A percentile compares a stretch with the other conserved stretches of the same genome.
These are phyloP conservation scores for Cystoderma amianthinum DNA, from an alignment of 768 basidiomycete species.

Conservation along the genomic window DNA sequence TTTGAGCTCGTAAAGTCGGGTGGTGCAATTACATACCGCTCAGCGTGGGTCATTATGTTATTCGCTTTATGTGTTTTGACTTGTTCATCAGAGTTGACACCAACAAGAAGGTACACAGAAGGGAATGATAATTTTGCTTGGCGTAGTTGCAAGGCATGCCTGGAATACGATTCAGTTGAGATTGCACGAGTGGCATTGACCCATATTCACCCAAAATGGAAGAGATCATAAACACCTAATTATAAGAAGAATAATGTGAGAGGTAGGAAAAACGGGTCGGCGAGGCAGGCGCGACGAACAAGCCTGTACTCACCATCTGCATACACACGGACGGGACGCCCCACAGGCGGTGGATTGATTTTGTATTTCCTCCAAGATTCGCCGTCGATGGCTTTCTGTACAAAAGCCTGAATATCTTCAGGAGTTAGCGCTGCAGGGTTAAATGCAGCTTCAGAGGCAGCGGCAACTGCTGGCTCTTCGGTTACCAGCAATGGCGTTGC, in stretches of 20 bases:
- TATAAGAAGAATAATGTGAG: background rate
- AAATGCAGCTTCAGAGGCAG: conserved; percentile 32
- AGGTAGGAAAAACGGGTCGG: conserved; percentile 13
- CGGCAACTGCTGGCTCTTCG: conserved; percentile 35
- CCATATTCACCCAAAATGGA: conserved; percentile 86
- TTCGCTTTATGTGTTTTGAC: conserved; percentile 74
- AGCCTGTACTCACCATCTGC: conserved; percentile 69
- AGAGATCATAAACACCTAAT: conserved; percentile 92
- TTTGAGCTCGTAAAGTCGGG: conserved; percentile 3
- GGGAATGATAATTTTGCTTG: conserved; percentile 95
- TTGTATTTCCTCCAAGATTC: conserved; percentile 62
- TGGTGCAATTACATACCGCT: conserved; percentile 44
- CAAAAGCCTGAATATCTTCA: conserved; percentile 77
- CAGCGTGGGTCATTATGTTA: conserved; percentile 83
- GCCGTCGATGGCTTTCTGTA: conserved; percentile 70
- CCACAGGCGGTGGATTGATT: conserved; percentile 79
- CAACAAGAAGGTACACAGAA: conserved; percentile 83
- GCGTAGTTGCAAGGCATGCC: conserved; percentile 91
- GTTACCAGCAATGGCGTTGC: conserved; percentile 19
- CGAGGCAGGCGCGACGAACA: conserved; percentile 3
- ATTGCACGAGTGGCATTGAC: too few relatives aligned
- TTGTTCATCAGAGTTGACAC: conserved; percentile 88
- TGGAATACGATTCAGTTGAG: conserved; percentile 21
- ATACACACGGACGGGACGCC: conserved; percentile 82
- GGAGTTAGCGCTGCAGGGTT: conserved; percentile 62